A percentile compares a stretch with the other conserved stretches of the same genome.
Conservation (phyloP, 306 rosid genomes). For the Lathyrus oleraceus region DNA sequence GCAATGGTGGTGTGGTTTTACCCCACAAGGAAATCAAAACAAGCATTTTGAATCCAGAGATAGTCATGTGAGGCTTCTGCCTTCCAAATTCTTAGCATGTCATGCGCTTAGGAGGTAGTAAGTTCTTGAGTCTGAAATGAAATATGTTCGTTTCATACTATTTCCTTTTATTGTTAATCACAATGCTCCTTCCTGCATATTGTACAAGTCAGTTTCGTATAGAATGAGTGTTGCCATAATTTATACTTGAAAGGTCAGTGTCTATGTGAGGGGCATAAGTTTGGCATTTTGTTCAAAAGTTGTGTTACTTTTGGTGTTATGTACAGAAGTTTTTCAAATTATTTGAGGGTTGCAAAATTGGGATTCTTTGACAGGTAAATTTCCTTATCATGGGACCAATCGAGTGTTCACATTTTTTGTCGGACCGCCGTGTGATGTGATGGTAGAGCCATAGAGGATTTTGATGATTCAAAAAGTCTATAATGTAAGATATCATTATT, state of each 20-base stretch:
- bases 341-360: conserved; percentile 1
- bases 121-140: conserved; percentile 31
- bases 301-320: conserved; percentile 24
- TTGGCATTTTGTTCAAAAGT: conserved; percentile 17
- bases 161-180: neutral
- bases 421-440: neutral
- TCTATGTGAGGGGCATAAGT: conserved; percentile 34
- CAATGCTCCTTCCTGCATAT: neutral
- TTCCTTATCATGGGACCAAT: neutral
- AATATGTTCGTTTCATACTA: conserved; percentile 9
- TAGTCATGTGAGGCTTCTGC: conserved; percentile 69
- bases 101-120: conserved; percentile 18
- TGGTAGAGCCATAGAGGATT: neutral
- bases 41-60: conserved; percentile 95
- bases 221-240: conserved; percentile 26
- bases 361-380: neutral
- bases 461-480: neutral
- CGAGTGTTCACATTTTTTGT: neutral
- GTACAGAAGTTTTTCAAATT: conserved; percentile 20
- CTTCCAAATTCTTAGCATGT: conserved; percentile 21
- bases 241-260: conserved; percentile 29
- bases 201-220: conserved; percentile 34
- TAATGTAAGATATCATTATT: neutral
- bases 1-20: conserved; percentile 91
- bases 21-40: conserved; percentile 98